A percentile compares a stretch with the other conserved stretches of the same genome.
Conservation (phyloP, 345 rosid species). For the Salix caprea region DNA sequence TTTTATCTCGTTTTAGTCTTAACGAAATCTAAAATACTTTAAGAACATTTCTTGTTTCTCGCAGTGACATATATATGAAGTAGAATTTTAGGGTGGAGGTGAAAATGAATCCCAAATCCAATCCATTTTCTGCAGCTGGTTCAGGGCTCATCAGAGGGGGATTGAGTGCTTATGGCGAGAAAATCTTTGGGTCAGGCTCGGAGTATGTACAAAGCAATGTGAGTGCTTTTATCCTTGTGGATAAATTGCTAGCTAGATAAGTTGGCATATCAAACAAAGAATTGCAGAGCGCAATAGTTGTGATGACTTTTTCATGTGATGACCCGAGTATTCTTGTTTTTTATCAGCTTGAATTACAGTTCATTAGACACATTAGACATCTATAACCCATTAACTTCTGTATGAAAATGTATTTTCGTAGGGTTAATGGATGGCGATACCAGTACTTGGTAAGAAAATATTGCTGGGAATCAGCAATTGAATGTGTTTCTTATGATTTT, state of each 20-base stretch:
- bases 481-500: not conserved
- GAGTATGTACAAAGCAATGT: constrained; percentile 64
- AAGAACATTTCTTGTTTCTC: too few species aligned
- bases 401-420: too few species aligned
- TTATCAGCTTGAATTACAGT: not conserved
- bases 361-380: too few species aligned
- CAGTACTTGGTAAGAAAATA: not conserved
- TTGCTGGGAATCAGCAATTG: not conserved
- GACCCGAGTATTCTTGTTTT: not conserved
- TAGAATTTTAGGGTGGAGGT: not conserved
- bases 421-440: not conserved
- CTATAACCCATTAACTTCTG: too few species aligned
- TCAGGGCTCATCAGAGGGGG: constrained; percentile 50
- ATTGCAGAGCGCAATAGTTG: too few species aligned
- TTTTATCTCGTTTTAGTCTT: too few species aligned
- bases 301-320: too few species aligned
- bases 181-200: constrained; percentile 48
- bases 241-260: too few species aligned
- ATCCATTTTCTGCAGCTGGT: constrained; percentile 43
- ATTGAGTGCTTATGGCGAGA: constrained; percentile 49
- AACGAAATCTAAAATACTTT: too few species aligned
- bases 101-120: constrained; percentile 30
- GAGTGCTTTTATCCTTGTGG: constrained; percentile 12
- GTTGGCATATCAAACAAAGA: too few species aligned
- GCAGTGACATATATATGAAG: too few species aligned